Base-by-base conservation (phyloP, 257 asterid genomes). In the Henckelia pumila region DNA sequence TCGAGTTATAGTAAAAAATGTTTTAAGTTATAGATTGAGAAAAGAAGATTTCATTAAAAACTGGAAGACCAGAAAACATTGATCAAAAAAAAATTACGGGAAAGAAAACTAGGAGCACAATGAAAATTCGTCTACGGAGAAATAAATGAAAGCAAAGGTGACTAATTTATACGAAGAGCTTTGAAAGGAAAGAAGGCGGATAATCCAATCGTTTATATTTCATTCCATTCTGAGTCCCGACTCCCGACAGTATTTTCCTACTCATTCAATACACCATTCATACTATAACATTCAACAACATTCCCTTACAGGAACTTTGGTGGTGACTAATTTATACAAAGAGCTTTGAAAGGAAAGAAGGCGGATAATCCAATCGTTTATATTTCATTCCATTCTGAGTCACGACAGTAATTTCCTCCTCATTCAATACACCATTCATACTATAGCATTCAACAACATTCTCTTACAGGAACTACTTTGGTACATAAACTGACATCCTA, bases 1-100 rank as follows among this genome's bases (percentile, higher is more conserved):
- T 14, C n/a, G 71, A 10, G 28, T 64, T 61, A 71, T 24, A 49
- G 26, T 44, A 56, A 24, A 71, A 22, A 35, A n/a, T 22, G 30
- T 28, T 40, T 24, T 20, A 63, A 44, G 37, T 21, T 22, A 37
- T 44, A 64, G 5, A 47, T 13, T 2, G 53, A 44, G 53, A 47
- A 16, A 14, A 47, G 55, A 47, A 17, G 21, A 16, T 47, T 16
- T 16, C 20, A 47, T 4, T 5, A 47, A n/a, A 44, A 14, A 32
- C 23, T 19, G 53, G 35, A 6, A 62, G 13, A 33, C 10, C 11
- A 23, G 49, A 63, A 52, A 40, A 23, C 35, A 17, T 19, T 8
- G 28, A 24, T 33, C 0, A 64, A 33, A 44, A 22, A 17, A 58
- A 28, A 21, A 1, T 14, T 3, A 22, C 2, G 11, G 11, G 28